Conservation (phyloP, 352 stramenopile genomes). For the Globisporangium splendens region DNA sequence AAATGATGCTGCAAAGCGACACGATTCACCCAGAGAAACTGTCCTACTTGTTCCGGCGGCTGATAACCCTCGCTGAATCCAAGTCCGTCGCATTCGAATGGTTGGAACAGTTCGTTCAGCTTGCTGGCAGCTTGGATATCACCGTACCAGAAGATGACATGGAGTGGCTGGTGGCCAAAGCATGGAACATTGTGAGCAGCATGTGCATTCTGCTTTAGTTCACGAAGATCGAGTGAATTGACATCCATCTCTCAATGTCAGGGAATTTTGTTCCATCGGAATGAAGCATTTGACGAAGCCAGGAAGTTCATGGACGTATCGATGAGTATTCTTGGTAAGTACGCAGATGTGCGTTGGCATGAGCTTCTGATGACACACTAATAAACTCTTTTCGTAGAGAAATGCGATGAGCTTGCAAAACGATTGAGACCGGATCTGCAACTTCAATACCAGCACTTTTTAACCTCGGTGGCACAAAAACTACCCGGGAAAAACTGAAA, state of each 20-base stretch:
- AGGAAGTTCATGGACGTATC: slow-evolving; percentile 43
- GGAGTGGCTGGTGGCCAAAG: slow-evolving; percentile 74
- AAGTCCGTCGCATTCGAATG: slow-evolving; percentile 43
- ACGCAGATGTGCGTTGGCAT: background rate
- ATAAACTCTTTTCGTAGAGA: slow-evolving; percentile 16
- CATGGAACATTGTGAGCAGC: slow-evolving; percentile 66
- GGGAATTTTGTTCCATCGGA: slow-evolving; percentile 33
- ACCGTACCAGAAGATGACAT: slow-evolving; percentile 39
- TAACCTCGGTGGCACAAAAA: slow-evolving; percentile 11
- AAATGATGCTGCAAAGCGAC: slow-evolving; percentile 50
- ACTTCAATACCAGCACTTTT: slow-evolving; percentile 38
- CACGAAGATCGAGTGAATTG: background rate
- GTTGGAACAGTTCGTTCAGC: slow-evolving; percentile 62
- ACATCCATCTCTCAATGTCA: slow-evolving; percentile 14
- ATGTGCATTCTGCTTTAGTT: background rate
- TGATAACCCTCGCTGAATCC: slow-evolving; percentile 48
- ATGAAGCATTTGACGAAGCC: slow-evolving; percentile 25
- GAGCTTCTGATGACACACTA: background rate
- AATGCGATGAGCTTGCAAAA: slow-evolving; percentile 21
- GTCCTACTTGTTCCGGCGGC: slow-evolving; percentile 58
- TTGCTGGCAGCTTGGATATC: slow-evolving; percentile 45
- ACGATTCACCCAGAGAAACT: slow-evolving; percentile 28
- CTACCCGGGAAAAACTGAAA: slow-evolving; percentile 7
- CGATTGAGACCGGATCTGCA: slow-evolving; percentile 33
- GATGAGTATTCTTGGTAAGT: slow-evolving; percentile 35